Conservation (phyloP, 768 basidiomycete species). For the Pleurotus citrinopileatus region DNA sequence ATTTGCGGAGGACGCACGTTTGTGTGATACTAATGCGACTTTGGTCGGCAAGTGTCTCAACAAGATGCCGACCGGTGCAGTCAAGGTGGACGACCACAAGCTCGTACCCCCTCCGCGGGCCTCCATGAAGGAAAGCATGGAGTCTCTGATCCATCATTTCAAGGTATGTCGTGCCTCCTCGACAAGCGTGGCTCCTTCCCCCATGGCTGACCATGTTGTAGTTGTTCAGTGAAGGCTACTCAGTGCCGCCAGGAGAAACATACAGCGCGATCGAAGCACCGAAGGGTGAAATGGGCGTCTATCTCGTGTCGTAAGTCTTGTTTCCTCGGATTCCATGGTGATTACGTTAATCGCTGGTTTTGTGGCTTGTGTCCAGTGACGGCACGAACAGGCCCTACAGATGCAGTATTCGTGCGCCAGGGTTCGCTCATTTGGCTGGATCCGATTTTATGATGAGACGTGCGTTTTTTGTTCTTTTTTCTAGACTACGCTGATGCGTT, state of each 20-base stretch:
- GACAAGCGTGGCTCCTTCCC: neutral
- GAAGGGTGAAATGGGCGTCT: slow-evolving; percentile 99
- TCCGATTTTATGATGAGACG: slow-evolving; percentile 98
- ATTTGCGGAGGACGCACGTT: too few relatives aligned
- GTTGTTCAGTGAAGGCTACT: slow-evolving; percentile 96
- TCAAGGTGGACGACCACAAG: slow-evolving; percentile 98
- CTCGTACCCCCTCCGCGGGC: slow-evolving; percentile 94
- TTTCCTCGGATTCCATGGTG: neutral
- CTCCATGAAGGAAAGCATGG: slow-evolving; percentile 99
- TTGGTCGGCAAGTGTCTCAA: slow-evolving; percentile 89
- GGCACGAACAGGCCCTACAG: slow-evolving; percentile 95
- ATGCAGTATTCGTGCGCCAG: slow-evolving; percentile 96
- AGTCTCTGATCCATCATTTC: slow-evolving; percentile 97
- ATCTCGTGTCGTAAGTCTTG: slow-evolving; percentile 82
- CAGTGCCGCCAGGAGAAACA: slow-evolving; percentile 93
- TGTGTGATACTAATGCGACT: neutral
- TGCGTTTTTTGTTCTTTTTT: slow-evolving; percentile 34
- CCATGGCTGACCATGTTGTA: slow-evolving; percentile 24
- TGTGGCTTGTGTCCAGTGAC: slow-evolving; percentile 48
- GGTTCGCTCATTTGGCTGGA: slow-evolving; percentile 93
- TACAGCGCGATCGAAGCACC: slow-evolving; percentile 98
- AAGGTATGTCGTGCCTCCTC: slow-evolving; percentile 52
- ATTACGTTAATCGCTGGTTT: neutral
- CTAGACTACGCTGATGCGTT: slow-evolving; percentile 8
- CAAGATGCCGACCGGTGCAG: slow-evolving; percentile 90